phyloP scores from a whole-genome alignment of 2,329 filamentous ascomycete species.

The Colletotrichum shisoi region DNA sequence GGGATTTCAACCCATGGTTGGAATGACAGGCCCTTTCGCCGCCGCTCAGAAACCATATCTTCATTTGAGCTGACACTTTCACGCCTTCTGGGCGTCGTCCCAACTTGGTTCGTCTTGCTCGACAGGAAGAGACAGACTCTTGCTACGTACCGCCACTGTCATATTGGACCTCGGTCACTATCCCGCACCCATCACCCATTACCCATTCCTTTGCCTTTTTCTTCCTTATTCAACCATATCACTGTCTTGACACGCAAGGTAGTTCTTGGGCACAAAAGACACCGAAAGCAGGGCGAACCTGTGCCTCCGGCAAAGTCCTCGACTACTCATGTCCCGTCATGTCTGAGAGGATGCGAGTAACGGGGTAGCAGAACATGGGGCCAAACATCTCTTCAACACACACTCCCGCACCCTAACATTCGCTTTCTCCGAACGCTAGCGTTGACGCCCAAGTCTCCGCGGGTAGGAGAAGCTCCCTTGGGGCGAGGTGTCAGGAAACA shows the following conservation, averaged over 20 bases:
- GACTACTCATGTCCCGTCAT: constrained; percentile 1
- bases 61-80: constrained; percentile 26
- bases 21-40: not conserved
- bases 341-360: not conserved
- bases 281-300: constrained; percentile 11
- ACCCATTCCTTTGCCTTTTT: not conserved
- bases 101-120: constrained; percentile 8
- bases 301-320: not conserved
- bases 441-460: not conserved
- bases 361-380: not conserved
- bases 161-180: constrained; percentile 22
- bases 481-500: not conserved
- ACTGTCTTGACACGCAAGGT: constrained; percentile 12
- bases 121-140: not conserved
- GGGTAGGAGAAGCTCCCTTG: not conserved
- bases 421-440: constrained; percentile 5
- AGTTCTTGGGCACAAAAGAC: constrained; percentile 1
- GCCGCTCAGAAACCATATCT: constrained; percentile 11
- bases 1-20: constrained; percentile 21
- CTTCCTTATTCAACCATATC: not conserved
- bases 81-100: constrained; percentile 15
- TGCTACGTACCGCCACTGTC: not conserved
- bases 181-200: constrained; percentile 8
- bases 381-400: constrained; percentile 3
- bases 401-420: not conserved